Base-by-base conservation (phyloP, 2,329 filamentous ascomycete species). In the Davidsoniella neocaledoniae region DNA sequence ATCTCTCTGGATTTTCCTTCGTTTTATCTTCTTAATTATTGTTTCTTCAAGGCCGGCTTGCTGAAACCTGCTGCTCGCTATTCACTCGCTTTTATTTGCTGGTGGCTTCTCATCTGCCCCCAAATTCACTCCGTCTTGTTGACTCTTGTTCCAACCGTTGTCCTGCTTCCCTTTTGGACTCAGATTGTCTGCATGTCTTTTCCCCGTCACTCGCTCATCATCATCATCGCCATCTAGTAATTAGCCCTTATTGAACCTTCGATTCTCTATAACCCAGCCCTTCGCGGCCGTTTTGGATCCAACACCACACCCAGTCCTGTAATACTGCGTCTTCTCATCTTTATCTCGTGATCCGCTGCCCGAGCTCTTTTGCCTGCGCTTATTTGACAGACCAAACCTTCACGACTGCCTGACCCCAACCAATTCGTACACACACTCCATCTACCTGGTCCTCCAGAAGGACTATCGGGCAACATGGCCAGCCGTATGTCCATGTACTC, bases 401-500 rank as follows among this genome's bases (percentile, higher is more conserved):
- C 39, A 41, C 39, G 16, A 45, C 21, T 36, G 19, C 17, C 19
- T 38, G 19, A 23, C 29, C 12, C n/a, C 44, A 14, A n/a, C 33
- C 29, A 21, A 21, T 36, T 38, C 17, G 44, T 23, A 17, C 16
- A 17, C 21, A 17, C 16, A 17, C 21, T 21, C 40, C 17, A n/a
- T 16, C 8, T 9, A 23, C 43, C 41, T 49, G 33, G 47, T 43
- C 47, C 47, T 38, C 9, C 29, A 33, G 29, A 19, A 53, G 49
- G 37, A 40, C 42, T 41, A 16, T 36, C 51, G 37, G 48, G 46
- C 45, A 54, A 29, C 61, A 80, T 81, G 77, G 69, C 77, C 56
- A 76, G 72, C 64, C 71, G 76, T 60, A 75, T 77, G 72, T 83
- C 79, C 56, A 78, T 81, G 71, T 83, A 80, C 61, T 83, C 79